Conservation (phyloP, 257 asterid genomes). For the Oldenlandia corymbosa region DNA sequence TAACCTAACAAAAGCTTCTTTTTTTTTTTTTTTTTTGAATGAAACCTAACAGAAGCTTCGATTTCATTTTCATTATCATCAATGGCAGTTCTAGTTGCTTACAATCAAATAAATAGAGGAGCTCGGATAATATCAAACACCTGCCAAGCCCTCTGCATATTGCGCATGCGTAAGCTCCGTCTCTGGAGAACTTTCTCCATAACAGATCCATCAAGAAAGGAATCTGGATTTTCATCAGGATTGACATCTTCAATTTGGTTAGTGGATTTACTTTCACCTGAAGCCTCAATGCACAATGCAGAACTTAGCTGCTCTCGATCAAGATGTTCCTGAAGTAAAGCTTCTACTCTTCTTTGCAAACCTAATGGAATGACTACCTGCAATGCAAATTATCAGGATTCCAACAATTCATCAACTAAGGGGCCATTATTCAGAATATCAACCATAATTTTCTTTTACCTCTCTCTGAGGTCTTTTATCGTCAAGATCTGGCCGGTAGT, state of each 20-base stretch:
- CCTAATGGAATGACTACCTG: slow-evolving; percentile 91
- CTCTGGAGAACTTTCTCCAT: slow-evolving; percentile 98
- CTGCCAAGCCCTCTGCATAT: slow-evolving; percentile 97
- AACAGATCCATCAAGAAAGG: slow-evolving; percentile 75
- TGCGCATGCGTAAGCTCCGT: slow-evolving; percentile 93
- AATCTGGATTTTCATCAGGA: slow-evolving; percentile 49
- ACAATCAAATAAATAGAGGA: background rate
- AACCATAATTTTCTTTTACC: slow-evolving; percentile 39
- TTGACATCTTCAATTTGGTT: slow-evolving; percentile 38
- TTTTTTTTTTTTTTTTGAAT: background rate
- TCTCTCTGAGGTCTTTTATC: slow-evolving; percentile 97
- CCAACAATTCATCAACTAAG: slow-evolving; percentile 8
- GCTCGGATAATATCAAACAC: slow-evolving; percentile 25
- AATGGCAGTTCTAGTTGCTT: background rate
- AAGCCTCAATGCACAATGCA: slow-evolving; percentile 28
- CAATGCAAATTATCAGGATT: slow-evolving; percentile 23
- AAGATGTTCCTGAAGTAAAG: slow-evolving; percentile 94
- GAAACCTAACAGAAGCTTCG: slow-evolving; percentile 4
- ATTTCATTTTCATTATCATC: background rate
- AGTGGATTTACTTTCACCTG: slow-evolving; percentile 27
- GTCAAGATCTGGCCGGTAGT: slow-evolving; percentile 91
- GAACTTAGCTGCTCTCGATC: slow-evolving; percentile 58
- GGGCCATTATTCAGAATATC: background rate
- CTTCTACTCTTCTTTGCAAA: slow-evolving; percentile 96
- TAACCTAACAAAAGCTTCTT: slow-evolving; percentile 1